phyloP scores from a whole-genome alignment of 106 monocot species.

The Hemerocallis citrina region DNA sequence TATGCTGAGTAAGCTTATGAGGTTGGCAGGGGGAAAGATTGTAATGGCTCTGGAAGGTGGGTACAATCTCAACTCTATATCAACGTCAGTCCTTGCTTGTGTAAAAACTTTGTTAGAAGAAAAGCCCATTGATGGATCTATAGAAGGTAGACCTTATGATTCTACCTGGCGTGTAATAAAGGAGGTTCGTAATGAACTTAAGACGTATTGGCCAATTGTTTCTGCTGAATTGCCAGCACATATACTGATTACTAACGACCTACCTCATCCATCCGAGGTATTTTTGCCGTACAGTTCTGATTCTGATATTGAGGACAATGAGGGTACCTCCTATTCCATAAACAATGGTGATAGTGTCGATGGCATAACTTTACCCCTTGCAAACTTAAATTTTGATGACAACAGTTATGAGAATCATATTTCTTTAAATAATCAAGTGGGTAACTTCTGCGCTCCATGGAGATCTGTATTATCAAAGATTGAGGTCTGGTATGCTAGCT shows the following conservation, averaged over 20 bases:
- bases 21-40: slow-evolving; percentile 81
- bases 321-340: too few species aligned
- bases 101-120: slow-evolving; percentile 58
- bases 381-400: too few species aligned
- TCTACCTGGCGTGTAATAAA: slow-evolving; percentile 83
- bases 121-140: slow-evolving; percentile 17
- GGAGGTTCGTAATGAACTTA: slow-evolving; percentile 63
- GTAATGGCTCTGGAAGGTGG: slow-evolving; percentile 94
- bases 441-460: too few species aligned
- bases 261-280: slow-evolving; percentile 10
- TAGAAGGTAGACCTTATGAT: slow-evolving; percentile 55
- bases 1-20: slow-evolving; percentile 74
- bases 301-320: too few species aligned
- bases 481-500: too few species aligned
- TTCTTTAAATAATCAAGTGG: too few species aligned
- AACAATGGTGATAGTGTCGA: too few species aligned
- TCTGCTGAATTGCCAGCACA: slow-evolving; percentile 38
- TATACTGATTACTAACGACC: slow-evolving; percentile 14
- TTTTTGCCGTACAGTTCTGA: too few species aligned
- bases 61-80: slow-evolving; percentile 81
- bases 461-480: too few species aligned
- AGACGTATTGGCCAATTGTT: slow-evolving; percentile 65
- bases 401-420: too few species aligned
- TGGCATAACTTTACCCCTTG: too few species aligned
- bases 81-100: slow-evolving; percentile 93